Evolutionary conservation across 768 basidiomycete species (phyloP).

Genomic region (Baorangia bicolor): DNA sequence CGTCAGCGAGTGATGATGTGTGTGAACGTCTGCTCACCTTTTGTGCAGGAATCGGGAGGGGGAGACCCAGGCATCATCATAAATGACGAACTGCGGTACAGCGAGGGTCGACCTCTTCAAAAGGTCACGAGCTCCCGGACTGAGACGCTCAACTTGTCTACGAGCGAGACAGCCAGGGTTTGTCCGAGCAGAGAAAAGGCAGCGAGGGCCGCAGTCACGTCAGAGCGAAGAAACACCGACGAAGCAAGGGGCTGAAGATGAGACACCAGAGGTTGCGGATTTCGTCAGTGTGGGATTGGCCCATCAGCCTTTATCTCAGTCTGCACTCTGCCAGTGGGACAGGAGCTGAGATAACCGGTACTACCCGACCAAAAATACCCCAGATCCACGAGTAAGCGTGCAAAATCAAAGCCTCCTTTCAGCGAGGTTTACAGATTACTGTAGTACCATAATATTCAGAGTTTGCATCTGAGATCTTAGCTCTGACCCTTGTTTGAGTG

Average conservation of each 20-base stretch:
- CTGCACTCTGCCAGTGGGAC: no score
- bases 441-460: no score
- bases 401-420: no score
- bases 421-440: no score
- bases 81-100: constrained; percentile 48
- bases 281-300: no score
- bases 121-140: constrained; percentile 18
- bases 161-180: constrained; percentile 11
- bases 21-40: constrained; percentile 29
- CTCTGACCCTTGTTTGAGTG: no score
- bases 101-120: constrained; percentile 28
- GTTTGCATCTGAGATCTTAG: no score
- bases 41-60: constrained; percentile 41
- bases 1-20: neutral
- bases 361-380: no score
- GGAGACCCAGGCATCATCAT: constrained; percentile 41
- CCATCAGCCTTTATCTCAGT: no score
- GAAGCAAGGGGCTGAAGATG: neutral
- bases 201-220: neutral
- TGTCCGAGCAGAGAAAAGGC: constrained; percentile 6
- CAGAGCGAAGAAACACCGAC: neutral
- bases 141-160: constrained; percentile 17
- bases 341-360: no score
- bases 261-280: neutral
- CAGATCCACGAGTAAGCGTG: no score